These are phyloP conservation scores for Mycena epipterygia DNA, from an alignment of 768 basidiomycete genomes.

Conservation along the genomic window DNA sequence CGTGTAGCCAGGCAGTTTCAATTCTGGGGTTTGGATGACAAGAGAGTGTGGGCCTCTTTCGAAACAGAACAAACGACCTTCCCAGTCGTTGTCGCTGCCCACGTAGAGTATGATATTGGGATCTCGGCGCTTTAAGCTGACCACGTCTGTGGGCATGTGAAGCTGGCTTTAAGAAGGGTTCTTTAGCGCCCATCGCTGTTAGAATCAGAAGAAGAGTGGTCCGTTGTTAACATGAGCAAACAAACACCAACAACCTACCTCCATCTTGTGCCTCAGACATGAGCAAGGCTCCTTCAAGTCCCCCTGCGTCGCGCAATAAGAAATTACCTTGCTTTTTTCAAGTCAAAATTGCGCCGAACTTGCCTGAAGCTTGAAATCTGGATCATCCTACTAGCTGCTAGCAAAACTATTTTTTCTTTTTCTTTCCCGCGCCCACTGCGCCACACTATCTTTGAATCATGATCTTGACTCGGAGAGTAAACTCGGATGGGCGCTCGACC, in stretches of 20 bases:
- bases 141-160: conserved; percentile 7
- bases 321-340: too few species aligned
- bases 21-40: conserved; percentile 5
- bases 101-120: conserved; percentile 1
- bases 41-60: conserved; percentile 9
- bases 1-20: conserved; percentile 8
- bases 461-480: not conserved
- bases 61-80: conserved; percentile 18
- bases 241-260: not conserved
- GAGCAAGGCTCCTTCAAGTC: too few species aligned
- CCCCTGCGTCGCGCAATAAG: too few species aligned
- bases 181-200: conserved; percentile 10
- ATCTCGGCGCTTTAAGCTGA: not conserved
- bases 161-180: not conserved
- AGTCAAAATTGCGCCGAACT: too few species aligned
- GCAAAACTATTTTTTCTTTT: too few species aligned
- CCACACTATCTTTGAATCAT: conserved; percentile 13
- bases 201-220: not conserved
- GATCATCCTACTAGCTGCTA: too few species aligned
- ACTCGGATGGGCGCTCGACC: not conserved
- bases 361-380: too few species aligned
- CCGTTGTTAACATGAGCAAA: not conserved
- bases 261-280: not conserved
- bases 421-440: not conserved
- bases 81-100: conserved; percentile 15